Conservation (phyloP, 768 basidiomycete species). For the Trametes coccinea region DNA sequence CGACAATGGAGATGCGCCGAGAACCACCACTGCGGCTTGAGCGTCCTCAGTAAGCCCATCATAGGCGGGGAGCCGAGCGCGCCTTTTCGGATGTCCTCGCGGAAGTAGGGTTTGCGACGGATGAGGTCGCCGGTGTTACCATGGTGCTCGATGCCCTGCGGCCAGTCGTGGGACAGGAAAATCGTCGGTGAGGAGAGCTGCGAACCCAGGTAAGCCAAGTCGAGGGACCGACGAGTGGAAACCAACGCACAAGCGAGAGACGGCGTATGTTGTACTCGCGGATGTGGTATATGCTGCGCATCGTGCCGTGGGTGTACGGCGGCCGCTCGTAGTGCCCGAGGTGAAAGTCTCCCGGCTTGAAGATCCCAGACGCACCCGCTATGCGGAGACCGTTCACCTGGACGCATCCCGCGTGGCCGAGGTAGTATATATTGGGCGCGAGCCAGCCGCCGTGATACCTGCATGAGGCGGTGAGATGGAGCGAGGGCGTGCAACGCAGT, state of each 20-base stretch:
- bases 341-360: slow-evolving; percentile 72
- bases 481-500: background rate
- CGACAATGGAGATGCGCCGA: slow-evolving; percentile 87
- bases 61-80: slow-evolving; percentile 86
- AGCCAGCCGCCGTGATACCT: slow-evolving; percentile 98
- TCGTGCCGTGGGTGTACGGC: slow-evolving; percentile 71
- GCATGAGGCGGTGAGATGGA: background rate
- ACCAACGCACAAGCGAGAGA: slow-evolving; percentile 59
- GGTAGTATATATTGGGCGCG: slow-evolving; percentile 94
- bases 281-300: slow-evolving; percentile 89
- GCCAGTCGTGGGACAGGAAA: slow-evolving; percentile 98
- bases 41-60: slow-evolving; percentile 67
- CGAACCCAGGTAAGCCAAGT: background rate
- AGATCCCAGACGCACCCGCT: slow-evolving; percentile 91
- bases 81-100: slow-evolving; percentile 64
- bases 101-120: slow-evolving; percentile 76
- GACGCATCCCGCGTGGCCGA: slow-evolving; percentile 89
- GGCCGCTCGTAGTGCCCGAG: slow-evolving; percentile 78
- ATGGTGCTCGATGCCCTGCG: slow-evolving; percentile 76
- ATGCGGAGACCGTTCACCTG: slow-evolving; percentile 87
- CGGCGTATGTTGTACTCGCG: slow-evolving; percentile 83
- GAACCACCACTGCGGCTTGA: slow-evolving; percentile 90
- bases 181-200: slow-evolving; percentile 66
- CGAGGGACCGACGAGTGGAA: background rate
- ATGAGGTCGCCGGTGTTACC: slow-evolving; percentile 70